Base-by-base conservation (phyloP, 1,139 yeast species). In the Arxiozyma telluris region DNA sequence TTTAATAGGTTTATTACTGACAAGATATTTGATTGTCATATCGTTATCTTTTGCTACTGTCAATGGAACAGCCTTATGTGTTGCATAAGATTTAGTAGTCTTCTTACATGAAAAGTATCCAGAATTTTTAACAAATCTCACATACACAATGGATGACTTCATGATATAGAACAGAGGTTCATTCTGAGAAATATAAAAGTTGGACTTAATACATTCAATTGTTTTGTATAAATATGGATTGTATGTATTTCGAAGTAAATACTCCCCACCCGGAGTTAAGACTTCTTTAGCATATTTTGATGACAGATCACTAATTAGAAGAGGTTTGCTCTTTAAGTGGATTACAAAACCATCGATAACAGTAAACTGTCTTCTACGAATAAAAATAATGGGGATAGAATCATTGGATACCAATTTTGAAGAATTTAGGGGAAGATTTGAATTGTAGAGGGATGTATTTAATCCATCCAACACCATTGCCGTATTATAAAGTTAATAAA, bases 251-350 rank as follows among this genome's bases (percentile, higher is more conserved):
- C 41, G 27, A 15, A 49, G 51, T 12, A 41, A 12, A 34, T 39
- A 49, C 51, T 46, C 41, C 9, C 47, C 46, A n/a, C 51, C 51
- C 3, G 51, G 46, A 6, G 45, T 49, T 30, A 49, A 30, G 12
- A 34, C 20, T 18, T 25, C 17, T n/a, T 43, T 41, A 4, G 46
- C 46, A 2, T 25, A 15, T 1, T 41, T 34, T 9, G 51, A 41
- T 15, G 45, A n/a, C 2, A 49, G 18, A 23, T 49, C 51, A n/a
- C n/a, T 41, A 11, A 44, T n/a, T 18, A 44, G 18, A 18, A 15
- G 8, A 15, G 47, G 47, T 27, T 20, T 27, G 3, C 23, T 9
- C 18, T 18, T 44, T 8, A 44, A 20, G 11, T 42, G 44, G 22
- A 42, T 21, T 9, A 42, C 25, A 42, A 42, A 42, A 9, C 44